Percentiles rank a stretch among this genome's conserved stretches.
phyloP scores from a whole-genome alignment of 1,139 yeast genomes.

The Zygosaccharomyces pseudobailii region DNA sequence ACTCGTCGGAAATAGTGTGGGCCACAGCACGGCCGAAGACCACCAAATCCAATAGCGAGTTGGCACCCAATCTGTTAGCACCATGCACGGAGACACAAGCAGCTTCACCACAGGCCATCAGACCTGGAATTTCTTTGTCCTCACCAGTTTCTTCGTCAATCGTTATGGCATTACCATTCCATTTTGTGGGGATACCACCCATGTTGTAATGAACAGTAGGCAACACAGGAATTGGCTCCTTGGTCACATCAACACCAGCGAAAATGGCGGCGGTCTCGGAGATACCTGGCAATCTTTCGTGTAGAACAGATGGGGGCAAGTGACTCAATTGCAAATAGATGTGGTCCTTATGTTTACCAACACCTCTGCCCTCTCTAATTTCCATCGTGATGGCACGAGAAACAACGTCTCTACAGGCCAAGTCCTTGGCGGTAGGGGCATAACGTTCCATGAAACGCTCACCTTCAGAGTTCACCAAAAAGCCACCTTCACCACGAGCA shows the following conservation, averaged over 20 bases:
- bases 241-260: constrained; percentile 98
- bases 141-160: constrained; percentile 75
- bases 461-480: constrained; percentile 92
- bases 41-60: constrained; percentile 94
- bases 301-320: constrained; percentile 84
- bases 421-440: constrained; percentile 97
- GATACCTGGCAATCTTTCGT: constrained; percentile 98
- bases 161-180: constrained; percentile 92
- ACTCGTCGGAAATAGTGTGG: constrained; percentile 78
- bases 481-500: constrained; percentile 99
- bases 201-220: constrained; percentile 99
- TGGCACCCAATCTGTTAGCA: constrained; percentile 98
- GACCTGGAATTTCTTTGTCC: constrained; percentile 88
- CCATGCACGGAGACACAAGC: constrained; percentile 99
- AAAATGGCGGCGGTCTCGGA: constrained; percentile 98
- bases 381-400: constrained; percentile 98
- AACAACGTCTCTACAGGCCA: constrained; percentile 97
- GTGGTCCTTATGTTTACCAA: constrained; percentile 94
- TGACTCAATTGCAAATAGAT: constrained; percentile 92
- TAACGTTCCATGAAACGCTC: constrained; percentile 99
- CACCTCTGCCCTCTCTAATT: constrained; percentile 98
- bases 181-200: constrained; percentile 99
- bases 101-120: constrained; percentile 97
- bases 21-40: constrained; percentile 99
- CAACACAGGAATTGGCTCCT: constrained; percentile 97